phyloP scores from a whole-genome alignment of 139 green algal genomes.

The Auxenochlorella pyrenoidosa region DNA sequence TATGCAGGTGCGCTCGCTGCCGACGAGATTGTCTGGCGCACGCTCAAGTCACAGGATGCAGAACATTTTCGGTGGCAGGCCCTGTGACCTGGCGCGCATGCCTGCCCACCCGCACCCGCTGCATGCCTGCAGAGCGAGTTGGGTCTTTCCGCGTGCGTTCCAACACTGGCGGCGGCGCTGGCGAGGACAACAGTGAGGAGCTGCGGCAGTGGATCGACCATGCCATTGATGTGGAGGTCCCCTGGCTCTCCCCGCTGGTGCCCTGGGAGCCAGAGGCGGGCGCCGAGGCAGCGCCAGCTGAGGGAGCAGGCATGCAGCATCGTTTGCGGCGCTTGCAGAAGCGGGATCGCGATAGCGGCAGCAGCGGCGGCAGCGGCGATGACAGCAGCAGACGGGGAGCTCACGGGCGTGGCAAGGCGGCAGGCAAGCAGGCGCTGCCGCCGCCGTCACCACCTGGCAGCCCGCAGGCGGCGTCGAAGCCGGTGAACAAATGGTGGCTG shows the following conservation, averaged over 20 bases:
- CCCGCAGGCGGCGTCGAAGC: too few species aligned
- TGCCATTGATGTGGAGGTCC: background rate
- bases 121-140: conserved; percentile 13
- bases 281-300: background rate
- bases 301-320: background rate
- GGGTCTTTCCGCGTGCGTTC: conserved; percentile 17
- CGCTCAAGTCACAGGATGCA: too few species aligned
- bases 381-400: background rate
- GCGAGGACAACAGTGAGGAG: background rate
- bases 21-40: too few species aligned
- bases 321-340: background rate
- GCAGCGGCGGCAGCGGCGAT: background rate
- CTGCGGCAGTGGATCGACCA: conserved; percentile 1
- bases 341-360: background rate
- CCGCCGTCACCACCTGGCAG: too few species aligned
- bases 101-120: too few species aligned
- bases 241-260: conserved; percentile 23
- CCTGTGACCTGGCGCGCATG: too few species aligned
- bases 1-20: background rate
- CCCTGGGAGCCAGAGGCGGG: background rate
- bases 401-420: background rate
- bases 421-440: background rate
- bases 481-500: too few species aligned
- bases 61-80: too few species aligned
- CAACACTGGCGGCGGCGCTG: background rate